Evolutionary conservation across 1,284 basidiomycete genomes (phyloP), one percentile per base, ranked within the genome.

Genomic region (Boletus smithii): DNA sequence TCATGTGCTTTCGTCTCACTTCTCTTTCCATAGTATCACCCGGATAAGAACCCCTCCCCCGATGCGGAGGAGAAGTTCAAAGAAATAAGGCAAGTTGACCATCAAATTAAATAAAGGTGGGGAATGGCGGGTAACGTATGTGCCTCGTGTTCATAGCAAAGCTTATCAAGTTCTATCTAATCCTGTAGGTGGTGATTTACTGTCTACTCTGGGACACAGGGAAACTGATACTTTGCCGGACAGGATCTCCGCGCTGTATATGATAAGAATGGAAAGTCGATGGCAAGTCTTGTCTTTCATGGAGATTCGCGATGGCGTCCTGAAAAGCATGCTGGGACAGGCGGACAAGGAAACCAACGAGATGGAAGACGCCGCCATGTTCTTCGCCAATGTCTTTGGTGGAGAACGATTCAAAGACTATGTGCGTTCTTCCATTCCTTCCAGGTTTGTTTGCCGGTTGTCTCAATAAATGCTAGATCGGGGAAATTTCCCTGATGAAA

Each of bases 1-100:
- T 14, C 22, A n/a, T 17, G 18, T 36, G 11, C 27, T 17, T 18
- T 39, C 39, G 13, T 34, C 23, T 35, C 27, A 27, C 53, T 23
- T 46, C 32, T 33, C 26, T 16, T 23, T 41, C 33, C 13, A n/a
- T 55, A 93, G 89, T 95, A 86, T 65, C 92, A 95, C 65, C 92
- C 93, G 9, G 93, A 97, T 73, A 95, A 95, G 79, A 97, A 97
- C 64, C 77, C 81, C 11, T 86, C 88, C 2, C 77, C 83, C 18
- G 90, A 91, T 63, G 92, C 92, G 6, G 91, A 93, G 65, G 84
- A 89, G 65, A 92, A 85, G 73, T 97, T 97, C 75, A 94, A 97
- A 70, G 90, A 95, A 44, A 90, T 97, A 61, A 91, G 89, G 84
- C 86, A 62, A 53, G 76, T 66, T 24, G 46, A 14, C 49, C 43